A percentile compares a stretch with the other conserved stretches of the same genome.
phyloP scores from a whole-genome alignment of 2,329 filamentous ascomycete genomes.

The Epichloe uncinata region DNA sequence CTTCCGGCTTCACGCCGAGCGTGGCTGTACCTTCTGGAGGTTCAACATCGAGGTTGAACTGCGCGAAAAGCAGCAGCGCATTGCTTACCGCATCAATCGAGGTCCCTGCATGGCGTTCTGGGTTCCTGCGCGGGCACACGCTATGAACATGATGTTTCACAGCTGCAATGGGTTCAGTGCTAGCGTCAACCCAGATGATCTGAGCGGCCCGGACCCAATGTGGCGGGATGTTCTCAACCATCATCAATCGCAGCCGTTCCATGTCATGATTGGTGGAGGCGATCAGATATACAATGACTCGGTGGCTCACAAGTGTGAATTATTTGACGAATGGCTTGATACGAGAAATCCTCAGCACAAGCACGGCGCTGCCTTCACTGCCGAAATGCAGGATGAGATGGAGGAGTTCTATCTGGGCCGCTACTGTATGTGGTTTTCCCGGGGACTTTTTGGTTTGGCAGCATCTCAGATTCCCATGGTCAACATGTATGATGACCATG shows the following conservation, averaged over 20 bases:
- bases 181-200: conserved; percentile 60
- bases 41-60: conserved; percentile 94
- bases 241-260: conserved; percentile 84
- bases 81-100: conserved; percentile 90
- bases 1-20: conserved; percentile 69
- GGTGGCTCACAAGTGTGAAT: conserved; percentile 57
- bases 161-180: conserved; percentile 93
- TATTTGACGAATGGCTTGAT: conserved; percentile 75
- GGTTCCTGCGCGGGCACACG: conserved; percentile 71
- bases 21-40: conserved; percentile 89
- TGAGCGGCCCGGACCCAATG: conserved; percentile 87
- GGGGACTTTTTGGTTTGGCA: conserved; percentile 91
- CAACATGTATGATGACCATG: conserved; percentile 95
- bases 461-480: conserved; percentile 95
- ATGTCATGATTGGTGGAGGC: conserved; percentile 95
- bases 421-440: conserved; percentile 92
- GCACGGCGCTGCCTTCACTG: conserved; percentile 61
- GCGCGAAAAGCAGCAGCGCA: conserved; percentile 60
- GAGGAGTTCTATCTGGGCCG: conserved; percentile 79
- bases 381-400: conserved; percentile 75
- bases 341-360: conserved; percentile 72
- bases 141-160: conserved; percentile 99
- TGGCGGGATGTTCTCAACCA: conserved; percentile 93
- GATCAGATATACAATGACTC: conserved; percentile 95
- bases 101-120: conserved; percentile 85